These are phyloP conservation scores for Dissophora ornata DNA, from an alignment of 192 early-diverging fungal genomes.

Conservation along the genomic window DNA sequence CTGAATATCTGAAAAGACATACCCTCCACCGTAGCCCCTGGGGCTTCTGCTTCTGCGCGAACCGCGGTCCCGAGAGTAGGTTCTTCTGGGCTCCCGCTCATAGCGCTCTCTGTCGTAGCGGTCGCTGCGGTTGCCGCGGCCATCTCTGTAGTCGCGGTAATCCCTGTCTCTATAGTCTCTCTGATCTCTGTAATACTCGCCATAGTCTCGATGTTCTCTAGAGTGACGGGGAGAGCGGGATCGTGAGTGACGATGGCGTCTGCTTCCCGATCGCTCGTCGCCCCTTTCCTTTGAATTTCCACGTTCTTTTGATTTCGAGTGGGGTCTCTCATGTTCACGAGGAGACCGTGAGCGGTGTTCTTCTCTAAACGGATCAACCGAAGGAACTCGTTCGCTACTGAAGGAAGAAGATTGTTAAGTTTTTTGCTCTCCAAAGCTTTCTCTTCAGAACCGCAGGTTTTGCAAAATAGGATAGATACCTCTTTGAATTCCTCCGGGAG, in stretches of 20 bases:
- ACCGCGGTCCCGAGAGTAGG: constrained; percentile 40
- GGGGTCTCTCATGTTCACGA: constrained; percentile 48
- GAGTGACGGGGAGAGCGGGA: constrained; percentile 57
- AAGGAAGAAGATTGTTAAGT: neutral
- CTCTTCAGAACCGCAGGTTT: too few species aligned
- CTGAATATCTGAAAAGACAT: neutral
- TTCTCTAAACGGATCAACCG: constrained; percentile 16
- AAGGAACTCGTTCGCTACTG: constrained; percentile 28
- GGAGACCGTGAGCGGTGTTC: constrained; percentile 53
- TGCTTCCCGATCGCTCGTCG: constrained; percentile 33
- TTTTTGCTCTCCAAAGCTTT: neutral
- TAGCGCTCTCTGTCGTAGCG: constrained; percentile 45
- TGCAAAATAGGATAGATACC: neutral
- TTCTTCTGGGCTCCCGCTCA: constrained; percentile 44
- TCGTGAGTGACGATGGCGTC: constrained; percentile 58
- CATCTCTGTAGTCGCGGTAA: constrained; percentile 52
- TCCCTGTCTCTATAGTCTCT: constrained; percentile 57
- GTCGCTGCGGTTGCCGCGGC: constrained; percentile 30
- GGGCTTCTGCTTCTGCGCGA: constrained; percentile 38
- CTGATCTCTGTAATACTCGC: constrained; percentile 40
- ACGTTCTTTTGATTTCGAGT: constrained; percentile 52
- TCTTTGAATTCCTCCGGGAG: constrained; percentile 38
- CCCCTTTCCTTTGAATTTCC: constrained; percentile 54
- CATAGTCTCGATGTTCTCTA: constrained; percentile 39
- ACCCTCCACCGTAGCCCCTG: constrained; percentile 28